phyloP scores from a whole-genome alignment of 176 grass and related monocot species.

The Oryza australiensis region DNA sequence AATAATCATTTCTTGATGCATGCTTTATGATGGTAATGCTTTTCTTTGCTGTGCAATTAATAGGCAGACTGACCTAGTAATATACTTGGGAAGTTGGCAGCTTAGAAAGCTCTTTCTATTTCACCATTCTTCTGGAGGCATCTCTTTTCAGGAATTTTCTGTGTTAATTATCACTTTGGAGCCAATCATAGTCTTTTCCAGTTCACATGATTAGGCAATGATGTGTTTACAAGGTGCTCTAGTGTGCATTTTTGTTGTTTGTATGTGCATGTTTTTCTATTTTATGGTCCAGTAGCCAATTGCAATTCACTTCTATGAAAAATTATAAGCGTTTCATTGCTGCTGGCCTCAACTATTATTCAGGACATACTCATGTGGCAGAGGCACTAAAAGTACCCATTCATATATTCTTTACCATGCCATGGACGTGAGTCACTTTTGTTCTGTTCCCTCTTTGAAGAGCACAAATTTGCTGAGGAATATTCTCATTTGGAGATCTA shows the following conservation, averaged over 20 bases:
- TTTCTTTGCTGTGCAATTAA: neutral
- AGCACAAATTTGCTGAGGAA: slow-evolving; percentile 9
- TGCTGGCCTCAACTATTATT: slow-evolving; percentile 56
- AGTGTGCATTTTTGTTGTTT: slow-evolving; percentile 1
- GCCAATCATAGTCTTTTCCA: neutral
- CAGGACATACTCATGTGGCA: slow-evolving; percentile 95
- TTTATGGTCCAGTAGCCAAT: neutral
- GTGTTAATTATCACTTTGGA: neutral
- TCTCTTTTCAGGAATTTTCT: neutral
- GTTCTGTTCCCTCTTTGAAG: slow-evolving; percentile 31
- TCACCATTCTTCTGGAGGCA: slow-evolving; percentile 3
- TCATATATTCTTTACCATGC: slow-evolving; percentile 99
- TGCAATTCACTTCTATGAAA: slow-evolving; percentile 12
- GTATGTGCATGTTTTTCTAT: neutral
- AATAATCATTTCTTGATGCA: neutral
- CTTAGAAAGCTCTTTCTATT: neutral
- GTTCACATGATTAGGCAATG: neutral
- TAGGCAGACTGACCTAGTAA: neutral
- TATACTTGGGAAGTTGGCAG: neutral
- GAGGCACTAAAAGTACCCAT: slow-evolving; percentile 86
- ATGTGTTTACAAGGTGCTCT: neutral
- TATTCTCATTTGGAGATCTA: slow-evolving; percentile 29
- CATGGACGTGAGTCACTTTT: slow-evolving; percentile 87
- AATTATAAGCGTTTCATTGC: slow-evolving; percentile 9
- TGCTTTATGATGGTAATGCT: neutral